phyloP scores from a whole-genome alignment of 2,329 filamentous ascomycete species.

The Tolypocladium capitatum region DNA sequence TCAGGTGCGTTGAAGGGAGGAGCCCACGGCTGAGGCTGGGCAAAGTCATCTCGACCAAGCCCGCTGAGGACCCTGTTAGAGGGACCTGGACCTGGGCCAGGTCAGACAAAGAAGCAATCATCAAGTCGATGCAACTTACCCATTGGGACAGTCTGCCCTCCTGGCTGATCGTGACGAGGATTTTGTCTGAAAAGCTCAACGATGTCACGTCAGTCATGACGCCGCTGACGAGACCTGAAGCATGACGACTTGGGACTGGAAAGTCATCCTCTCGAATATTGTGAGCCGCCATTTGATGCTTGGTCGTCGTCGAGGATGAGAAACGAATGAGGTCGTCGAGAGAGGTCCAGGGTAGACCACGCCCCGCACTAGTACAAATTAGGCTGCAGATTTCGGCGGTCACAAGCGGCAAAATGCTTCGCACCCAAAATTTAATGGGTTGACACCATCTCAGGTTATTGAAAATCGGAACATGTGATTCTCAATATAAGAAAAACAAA shows the following conservation, averaged over 20 bases:
- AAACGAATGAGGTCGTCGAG: background rate
- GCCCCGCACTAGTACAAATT: slow-evolving; percentile 22
- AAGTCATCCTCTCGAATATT: slow-evolving; percentile 44
- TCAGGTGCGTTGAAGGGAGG: slow-evolving; percentile 70
- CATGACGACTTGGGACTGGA: slow-evolving; percentile 49
- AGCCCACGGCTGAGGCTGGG: slow-evolving; percentile 30
- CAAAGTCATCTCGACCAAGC: slow-evolving; percentile 46
- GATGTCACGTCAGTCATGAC: slow-evolving; percentile 58
- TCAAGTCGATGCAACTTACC: slow-evolving; percentile 37
- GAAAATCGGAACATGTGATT: background rate
- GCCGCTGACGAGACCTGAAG: slow-evolving; percentile 50
- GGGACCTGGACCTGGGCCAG: slow-evolving; percentile 58
- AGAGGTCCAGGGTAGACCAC: background rate
- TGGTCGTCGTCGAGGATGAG: background rate
- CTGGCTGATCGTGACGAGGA: slow-evolving; percentile 81
- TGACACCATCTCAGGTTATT: background rate
- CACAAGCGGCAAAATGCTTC: slow-evolving; percentile 19
- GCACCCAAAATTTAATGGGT: slow-evolving; percentile 21
- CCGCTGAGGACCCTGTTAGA: slow-evolving; percentile 53
- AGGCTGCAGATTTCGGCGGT: slow-evolving; percentile 21
- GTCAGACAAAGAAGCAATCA: background rate
- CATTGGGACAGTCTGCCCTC: slow-evolving; percentile 79
- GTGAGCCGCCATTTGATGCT: slow-evolving; percentile 21
- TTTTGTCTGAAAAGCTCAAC: slow-evolving; percentile 75
- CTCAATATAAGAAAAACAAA: background rate